Evolutionary conservation across 768 basidiomycete genomes (phyloP).

Genomic region (Hericium erinaceus): DNA sequence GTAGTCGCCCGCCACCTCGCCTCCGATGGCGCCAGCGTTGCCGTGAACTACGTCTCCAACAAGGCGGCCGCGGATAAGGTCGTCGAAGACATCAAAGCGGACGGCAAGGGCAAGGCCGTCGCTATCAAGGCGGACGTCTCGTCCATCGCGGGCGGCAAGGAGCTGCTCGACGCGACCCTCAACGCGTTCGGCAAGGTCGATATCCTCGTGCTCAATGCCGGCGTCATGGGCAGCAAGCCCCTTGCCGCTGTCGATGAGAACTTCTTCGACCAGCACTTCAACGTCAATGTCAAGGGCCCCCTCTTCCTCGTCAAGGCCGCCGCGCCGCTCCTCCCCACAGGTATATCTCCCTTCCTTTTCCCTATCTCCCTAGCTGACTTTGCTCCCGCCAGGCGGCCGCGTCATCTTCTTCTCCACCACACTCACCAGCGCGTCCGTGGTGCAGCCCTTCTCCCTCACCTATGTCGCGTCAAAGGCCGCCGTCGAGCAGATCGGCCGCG

Average conservation of each 20-base stretch:
- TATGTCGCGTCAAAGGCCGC: constrained; percentile 52
- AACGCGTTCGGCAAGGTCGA: constrained; percentile 43
- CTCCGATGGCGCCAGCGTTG: constrained; percentile 45
- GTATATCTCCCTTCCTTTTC: constrained; percentile 23
- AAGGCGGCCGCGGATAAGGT: constrained; percentile 34
- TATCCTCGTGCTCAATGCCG: constrained; percentile 51
- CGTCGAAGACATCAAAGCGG: constrained; percentile 35
- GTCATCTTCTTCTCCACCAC: constrained; percentile 51
- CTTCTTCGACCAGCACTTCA: constrained; percentile 42
- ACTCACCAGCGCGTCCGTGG: constrained; percentile 32
- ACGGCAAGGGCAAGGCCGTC: constrained; percentile 34
- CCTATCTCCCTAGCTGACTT: not conserved
- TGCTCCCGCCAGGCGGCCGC: constrained; percentile 31
- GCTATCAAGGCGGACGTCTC: constrained; percentile 45
- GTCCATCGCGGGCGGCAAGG: constrained; percentile 36
- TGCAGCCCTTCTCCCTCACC: constrained; percentile 38
- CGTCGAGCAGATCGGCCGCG: constrained; percentile 47
- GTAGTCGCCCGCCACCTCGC: constrained; percentile 45
- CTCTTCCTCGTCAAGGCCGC: constrained; percentile 45
- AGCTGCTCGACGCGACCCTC: constrained; percentile 38
- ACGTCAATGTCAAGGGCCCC: constrained; percentile 51
- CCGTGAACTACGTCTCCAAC: constrained; percentile 45
- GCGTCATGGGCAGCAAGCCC: constrained; percentile 41
- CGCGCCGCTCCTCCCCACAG: constrained; percentile 30
- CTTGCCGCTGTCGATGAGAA: constrained; percentile 43